phyloP scores from a whole-genome alignment of 257 asterid genomes.

The Rubia yunnanensis region DNA sequence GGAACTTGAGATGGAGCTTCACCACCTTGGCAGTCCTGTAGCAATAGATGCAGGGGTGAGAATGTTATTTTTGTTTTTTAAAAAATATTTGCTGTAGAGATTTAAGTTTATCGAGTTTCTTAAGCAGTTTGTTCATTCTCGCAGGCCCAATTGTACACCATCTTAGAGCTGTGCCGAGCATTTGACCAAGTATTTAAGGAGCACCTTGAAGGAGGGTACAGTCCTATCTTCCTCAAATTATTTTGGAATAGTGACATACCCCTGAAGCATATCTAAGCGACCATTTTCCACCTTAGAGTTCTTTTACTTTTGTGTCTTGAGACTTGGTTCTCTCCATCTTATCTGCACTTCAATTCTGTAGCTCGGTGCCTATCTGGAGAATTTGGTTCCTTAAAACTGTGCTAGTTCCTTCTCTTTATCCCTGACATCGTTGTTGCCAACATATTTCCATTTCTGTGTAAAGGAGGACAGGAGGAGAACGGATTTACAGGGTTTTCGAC shows the following conservation, averaged over 20 bases:
- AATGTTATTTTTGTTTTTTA: neutral
- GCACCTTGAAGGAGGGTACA: conserved; percentile 50
- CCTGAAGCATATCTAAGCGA: neutral
- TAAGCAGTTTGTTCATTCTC: neutral
- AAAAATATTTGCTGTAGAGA: neutral
- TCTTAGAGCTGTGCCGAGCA: conserved; percentile 41
- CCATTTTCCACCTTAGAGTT: neutral
- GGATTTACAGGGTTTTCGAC: conserved; percentile 35
- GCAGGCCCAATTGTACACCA: conserved; percentile 33
- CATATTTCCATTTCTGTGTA: conserved; percentile 1
- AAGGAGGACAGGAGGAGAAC: conserved; percentile 43
- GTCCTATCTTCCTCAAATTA: neutral
- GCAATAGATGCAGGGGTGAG: conserved; percentile 36
- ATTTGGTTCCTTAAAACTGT: neutral
- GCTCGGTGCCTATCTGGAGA: neutral
- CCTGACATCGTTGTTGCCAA: neutral
- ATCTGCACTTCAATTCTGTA: neutral
- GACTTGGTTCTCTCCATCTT: no score
- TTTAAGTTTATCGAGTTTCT: neutral
- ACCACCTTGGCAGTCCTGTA: conserved; percentile 31
- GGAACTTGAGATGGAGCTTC: conserved; percentile 34
- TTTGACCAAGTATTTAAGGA: conserved; percentile 38
- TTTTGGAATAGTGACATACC: neutral
- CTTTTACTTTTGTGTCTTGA: neutral
- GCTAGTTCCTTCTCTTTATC: neutral